Percentiles rank a stretch among this genome's conserved stretches.
phyloP scores from a whole-genome alignment of 768 basidiomycete species.

The Flagelloscypha sp. region DNA sequence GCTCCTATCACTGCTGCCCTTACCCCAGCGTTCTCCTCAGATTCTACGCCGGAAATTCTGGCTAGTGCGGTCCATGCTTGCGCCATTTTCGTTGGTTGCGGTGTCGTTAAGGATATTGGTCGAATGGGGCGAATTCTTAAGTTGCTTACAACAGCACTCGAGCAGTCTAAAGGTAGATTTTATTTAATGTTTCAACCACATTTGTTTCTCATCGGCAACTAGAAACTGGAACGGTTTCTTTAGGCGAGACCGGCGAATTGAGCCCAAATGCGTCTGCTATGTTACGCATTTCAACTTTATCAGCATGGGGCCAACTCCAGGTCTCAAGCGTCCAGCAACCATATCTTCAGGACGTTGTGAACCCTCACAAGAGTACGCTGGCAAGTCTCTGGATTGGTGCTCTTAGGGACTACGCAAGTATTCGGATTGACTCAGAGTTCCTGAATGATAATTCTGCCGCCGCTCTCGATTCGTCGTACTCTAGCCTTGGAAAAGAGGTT shows the following conservation, averaged over 20 bases:
- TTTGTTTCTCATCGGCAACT: constrained; percentile 8
- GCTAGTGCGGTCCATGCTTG: constrained; percentile 90
- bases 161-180: constrained; percentile 75
- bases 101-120: constrained; percentile 81
- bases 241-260: constrained; percentile 80
- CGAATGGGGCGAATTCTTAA: constrained; percentile 94
- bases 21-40: constrained; percentile 92
- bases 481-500: constrained; percentile 85
- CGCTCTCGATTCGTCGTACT: constrained; percentile 74
- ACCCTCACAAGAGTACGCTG: constrained; percentile 67
- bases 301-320: constrained; percentile 93
- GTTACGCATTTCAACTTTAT: constrained; percentile 85
- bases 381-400: constrained; percentile 83
- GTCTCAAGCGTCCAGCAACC: constrained; percentile 63
- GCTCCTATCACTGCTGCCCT: constrained; percentile 96
- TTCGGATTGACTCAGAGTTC: constrained; percentile 84
- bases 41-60: constrained; percentile 91
- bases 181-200: background rate
- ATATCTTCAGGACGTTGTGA: constrained; percentile 76
- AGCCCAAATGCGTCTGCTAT: constrained; percentile 94
- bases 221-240: constrained; percentile 79
- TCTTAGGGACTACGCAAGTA: constrained; percentile 86
- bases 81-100: constrained; percentile 91
- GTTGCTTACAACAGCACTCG: constrained; percentile 76
- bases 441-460: constrained; percentile 67